Percentiles rank a stretch among this genome's conserved stretches.
These are phyloP conservation scores for Chloroidium sp. DNA, from an alignment of 163 green algal species.

Conservation along the genomic window DNA sequence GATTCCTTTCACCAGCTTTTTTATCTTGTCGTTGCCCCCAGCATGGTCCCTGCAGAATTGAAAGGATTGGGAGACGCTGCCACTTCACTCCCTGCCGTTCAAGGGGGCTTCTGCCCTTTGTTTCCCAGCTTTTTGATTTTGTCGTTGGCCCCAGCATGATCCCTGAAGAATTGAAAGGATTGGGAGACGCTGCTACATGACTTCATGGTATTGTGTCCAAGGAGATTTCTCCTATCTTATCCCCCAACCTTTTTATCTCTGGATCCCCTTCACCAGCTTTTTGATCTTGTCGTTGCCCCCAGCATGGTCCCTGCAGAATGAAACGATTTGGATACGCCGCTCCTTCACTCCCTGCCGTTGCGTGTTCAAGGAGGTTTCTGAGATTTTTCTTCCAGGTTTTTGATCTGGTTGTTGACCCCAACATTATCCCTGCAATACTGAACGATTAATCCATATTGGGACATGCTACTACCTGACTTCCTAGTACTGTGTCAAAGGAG, in stretches of 20 bases:
- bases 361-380: background rate
- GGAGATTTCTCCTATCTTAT: too few species aligned
- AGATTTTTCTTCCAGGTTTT: background rate
- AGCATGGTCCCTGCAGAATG: slow-evolving; percentile 18
- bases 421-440: background rate
- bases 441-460: background rate
- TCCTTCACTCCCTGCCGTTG: background rate
- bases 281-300: slow-evolving; percentile 13
- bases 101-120: background rate
- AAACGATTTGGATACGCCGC: background rate
- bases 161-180: background rate
- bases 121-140: background rate
- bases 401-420: background rate
- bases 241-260: too few species aligned
- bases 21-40: slow-evolving; percentile 14
- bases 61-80: background rate
- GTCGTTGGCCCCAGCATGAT: background rate
- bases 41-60: slow-evolving; percentile 17
- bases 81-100: background rate
- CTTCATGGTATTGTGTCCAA: too few species aligned
- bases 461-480: background rate
- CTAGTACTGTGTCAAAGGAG: too few species aligned
- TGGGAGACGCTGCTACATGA: background rate
- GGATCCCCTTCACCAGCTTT: slow-evolving; percentile 5
- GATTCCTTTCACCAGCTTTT: slow-evolving; percentile 4